Evolutionary conservation across 192 early-diverging fungal species (phyloP).

Genomic region (Glomus cerebriforme): DNA sequence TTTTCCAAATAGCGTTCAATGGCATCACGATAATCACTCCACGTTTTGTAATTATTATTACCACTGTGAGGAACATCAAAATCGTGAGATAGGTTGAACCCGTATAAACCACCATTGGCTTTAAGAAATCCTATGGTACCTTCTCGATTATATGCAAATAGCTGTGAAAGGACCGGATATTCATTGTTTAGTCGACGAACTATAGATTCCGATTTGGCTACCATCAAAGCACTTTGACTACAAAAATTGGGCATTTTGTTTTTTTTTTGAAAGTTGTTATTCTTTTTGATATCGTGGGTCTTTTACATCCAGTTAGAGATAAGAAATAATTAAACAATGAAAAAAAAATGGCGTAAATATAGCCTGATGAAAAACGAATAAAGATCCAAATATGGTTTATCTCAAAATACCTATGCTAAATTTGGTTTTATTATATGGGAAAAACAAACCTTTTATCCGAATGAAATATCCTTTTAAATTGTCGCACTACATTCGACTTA

Average conservation of each 20-base stretch:
- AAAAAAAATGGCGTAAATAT: too few species aligned
- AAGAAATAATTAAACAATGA: too few species aligned
- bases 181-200: background rate
- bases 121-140: slow-evolving; percentile 9
- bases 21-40: background rate
- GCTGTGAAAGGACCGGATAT: background rate
- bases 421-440: too few species aligned
- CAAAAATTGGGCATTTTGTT: background rate
- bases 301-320: too few species aligned
- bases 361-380: too few species aligned
- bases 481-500: too few species aligned
- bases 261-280: too few species aligned
- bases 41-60: background rate
- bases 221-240: background rate
- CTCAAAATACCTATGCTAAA: too few species aligned
- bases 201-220: background rate
- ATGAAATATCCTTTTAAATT: too few species aligned
- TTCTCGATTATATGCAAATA: background rate
- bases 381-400: too few species aligned
- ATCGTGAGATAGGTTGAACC: background rate
- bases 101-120: background rate
- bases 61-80: background rate
- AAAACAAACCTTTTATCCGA: too few species aligned
- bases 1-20: background rate
- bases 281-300: too few species aligned